Conservation (phyloP, 2,329 filamentous ascomycete genomes). For the Orbilia ellipsospora region DNA sequence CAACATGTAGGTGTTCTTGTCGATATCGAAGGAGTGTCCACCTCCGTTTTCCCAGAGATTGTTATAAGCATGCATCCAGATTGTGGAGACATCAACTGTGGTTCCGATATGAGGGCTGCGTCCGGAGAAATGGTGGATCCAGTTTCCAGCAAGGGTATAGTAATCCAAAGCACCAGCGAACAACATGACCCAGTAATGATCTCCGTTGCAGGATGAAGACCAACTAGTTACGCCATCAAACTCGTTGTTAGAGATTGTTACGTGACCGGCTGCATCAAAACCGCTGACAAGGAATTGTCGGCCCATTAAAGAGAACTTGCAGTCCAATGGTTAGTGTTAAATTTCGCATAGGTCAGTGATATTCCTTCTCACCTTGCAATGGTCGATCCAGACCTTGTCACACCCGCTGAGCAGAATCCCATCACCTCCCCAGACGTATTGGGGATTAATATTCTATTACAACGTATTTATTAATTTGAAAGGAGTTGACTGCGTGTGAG, state of each 20-base stretch:
- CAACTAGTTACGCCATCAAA: constrained; percentile 64
- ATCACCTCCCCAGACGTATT: constrained; percentile 63
- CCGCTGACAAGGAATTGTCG: constrained; percentile 65
- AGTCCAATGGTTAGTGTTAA: not conserved
- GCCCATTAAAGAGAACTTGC: constrained; percentile 63
- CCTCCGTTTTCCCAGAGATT: constrained; percentile 64
- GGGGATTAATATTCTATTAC: constrained; percentile 60
- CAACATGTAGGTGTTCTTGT: constrained; percentile 60
- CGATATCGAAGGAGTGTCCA: constrained; percentile 65
- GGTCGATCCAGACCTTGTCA: constrained; percentile 62
- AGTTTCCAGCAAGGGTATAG: constrained; percentile 64
- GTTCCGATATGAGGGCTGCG: constrained; percentile 64
- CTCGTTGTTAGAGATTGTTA: constrained; percentile 66
- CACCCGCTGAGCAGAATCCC: constrained; percentile 61
- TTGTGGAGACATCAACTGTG: constrained; percentile 60
- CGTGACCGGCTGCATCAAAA: constrained; percentile 60
- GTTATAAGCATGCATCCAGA: constrained; percentile 63
- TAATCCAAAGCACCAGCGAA: constrained; percentile 63
- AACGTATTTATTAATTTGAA: not conserved
- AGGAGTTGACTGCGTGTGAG: not conserved
- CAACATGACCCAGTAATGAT: constrained; percentile 66
- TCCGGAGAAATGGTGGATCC: constrained; percentile 65
- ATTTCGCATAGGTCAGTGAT: not conserved
- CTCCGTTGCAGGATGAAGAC: constrained; percentile 64
- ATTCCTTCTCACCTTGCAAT: constrained; percentile 60